A percentile compares a stretch with the other conserved stretches of the same genome.
These are phyloP conservation scores for Bipolaris gigantea DNA, from an alignment of 2,329 filamentous ascomycete species.

Conservation along the genomic window DNA sequence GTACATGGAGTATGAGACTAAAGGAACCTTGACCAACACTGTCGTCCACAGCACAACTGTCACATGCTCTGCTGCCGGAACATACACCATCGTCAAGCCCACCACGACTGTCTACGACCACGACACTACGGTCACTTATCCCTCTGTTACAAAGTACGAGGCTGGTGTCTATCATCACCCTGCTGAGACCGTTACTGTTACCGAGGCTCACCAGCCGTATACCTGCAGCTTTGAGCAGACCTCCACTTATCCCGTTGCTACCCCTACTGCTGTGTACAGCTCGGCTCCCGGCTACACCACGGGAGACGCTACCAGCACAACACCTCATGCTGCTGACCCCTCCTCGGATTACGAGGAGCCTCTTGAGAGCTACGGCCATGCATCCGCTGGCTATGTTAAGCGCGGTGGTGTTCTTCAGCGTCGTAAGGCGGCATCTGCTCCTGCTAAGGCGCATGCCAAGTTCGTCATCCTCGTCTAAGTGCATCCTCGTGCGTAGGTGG, in stretches of 20 bases:
- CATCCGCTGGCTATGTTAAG: slow-evolving; percentile 20
- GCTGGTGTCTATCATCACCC: background rate
- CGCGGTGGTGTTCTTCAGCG: slow-evolving; percentile 29
- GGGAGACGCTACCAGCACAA: background rate
- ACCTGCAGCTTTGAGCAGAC: background rate
- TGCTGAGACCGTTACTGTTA: background rate
- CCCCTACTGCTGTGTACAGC: background rate
- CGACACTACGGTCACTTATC: background rate
- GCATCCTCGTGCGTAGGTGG: background rate
- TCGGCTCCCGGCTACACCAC: background rate
- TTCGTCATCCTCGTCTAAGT: background rate
- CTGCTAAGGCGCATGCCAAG: background rate
- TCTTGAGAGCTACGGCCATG: slow-evolving; percentile 2
- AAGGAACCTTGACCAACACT: background rate
- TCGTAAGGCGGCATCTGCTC: slow-evolving; percentile 9
- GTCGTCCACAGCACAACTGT: background rate
- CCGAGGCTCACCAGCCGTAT: background rate
- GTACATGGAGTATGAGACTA: background rate
- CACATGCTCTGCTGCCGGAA: background rate
- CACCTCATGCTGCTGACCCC: slow-evolving; percentile 4
- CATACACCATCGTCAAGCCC: background rate
- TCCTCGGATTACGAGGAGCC: slow-evolving; percentile 20
- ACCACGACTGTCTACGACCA: background rate
- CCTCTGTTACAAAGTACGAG: background rate
- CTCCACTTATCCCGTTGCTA: background rate